Evolutionary conservation across 306 rosid genomes (phyloP).

Genomic region (Sesbania bispinosa): DNA sequence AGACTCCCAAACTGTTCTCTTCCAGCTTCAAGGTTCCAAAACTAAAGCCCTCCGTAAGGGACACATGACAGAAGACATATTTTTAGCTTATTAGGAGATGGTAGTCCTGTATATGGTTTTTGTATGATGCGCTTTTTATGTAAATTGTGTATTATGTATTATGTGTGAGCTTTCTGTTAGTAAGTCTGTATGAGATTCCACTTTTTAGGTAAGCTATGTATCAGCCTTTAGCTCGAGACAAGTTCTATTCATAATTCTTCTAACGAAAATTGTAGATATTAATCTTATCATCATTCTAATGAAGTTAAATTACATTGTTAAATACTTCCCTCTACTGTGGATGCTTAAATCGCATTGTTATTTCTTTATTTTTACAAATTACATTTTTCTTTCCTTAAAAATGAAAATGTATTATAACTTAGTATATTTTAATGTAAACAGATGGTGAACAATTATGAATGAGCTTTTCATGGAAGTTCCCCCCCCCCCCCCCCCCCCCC

Average conservation of each 20-base stretch:
- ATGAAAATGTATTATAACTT: no score
- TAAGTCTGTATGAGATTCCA: background rate
- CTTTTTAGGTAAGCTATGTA: slow-evolving; percentile 26
- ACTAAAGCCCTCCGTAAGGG: slow-evolving; percentile 45
- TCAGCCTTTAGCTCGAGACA: background rate
- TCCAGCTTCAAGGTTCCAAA: slow-evolving; percentile 76
- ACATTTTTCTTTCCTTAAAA: no score
- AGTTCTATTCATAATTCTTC: background rate
- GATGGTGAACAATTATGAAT: no score
- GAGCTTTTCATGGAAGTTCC: no score
- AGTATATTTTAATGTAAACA: no score
- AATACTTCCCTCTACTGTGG: background rate
- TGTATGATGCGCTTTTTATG: slow-evolving; percentile 12
- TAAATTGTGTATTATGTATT: slow-evolving; percentile 33
- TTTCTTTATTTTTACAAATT: no score
- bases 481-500: no score
- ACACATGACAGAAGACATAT: slow-evolving; percentile 3
- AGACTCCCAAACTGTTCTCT: slow-evolving; percentile 67
- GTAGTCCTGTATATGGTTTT: background rate
- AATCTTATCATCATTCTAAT: background rate
- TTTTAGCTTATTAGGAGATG: background rate
- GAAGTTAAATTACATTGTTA: background rate
- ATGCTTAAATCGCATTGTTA: no score
- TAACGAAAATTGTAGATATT: background rate
- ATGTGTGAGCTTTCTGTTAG: slow-evolving; percentile 2